Evolutionary conservation across 345 rosid species (phyloP), one percentile per base, ranked within the genome.

Genomic region (Ricinus communis): DNA sequence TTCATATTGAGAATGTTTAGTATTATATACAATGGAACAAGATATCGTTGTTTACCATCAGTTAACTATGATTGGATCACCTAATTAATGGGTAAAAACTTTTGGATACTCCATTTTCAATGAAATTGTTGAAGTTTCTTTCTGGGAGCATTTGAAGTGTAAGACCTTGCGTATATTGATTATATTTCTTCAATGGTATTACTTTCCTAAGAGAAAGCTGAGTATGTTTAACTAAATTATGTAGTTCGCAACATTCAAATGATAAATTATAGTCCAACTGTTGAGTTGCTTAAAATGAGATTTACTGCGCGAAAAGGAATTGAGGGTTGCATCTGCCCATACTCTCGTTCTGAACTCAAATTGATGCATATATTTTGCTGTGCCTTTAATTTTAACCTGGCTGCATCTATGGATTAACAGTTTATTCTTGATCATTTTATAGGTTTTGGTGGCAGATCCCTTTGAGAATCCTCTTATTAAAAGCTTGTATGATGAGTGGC

Each of bases 401-500:
- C 16, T 59, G 47, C 58, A n/a, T 19, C 13, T 6, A 3, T 36
- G 49, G n/a, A 70, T 62, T 66, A 36, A 47, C 63, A 12, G 51
- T 16, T 66, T 18, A 47, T 41, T 64, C 33, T 15, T 30, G 19
- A 18, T 55, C 27, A 65, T 28, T 6, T 69, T 68, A 52, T 41
- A 93, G 98, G 84, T 87, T 69, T 43, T 81, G 84, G 82, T 58
- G 46, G 74, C 86, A 25, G 88, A 95, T 84, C 97, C 99, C 45
- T 89, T 82, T 69, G 75, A 84, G 75, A 92, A 90, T 77, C 93
- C 88, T 49, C 80, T 82, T 41, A 96, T 91, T 10, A 88, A 82
- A 74, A 65, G 81, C 65, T 33, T 92, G 49, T 90, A 87, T 49
- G 87, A 88, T 0, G 97, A 95, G 68, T 92, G 97, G 99, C 97